Conservation (phyloP, 2,329 filamentous ascomycete genomes). For the Colletotrichum sublineola region DNA sequence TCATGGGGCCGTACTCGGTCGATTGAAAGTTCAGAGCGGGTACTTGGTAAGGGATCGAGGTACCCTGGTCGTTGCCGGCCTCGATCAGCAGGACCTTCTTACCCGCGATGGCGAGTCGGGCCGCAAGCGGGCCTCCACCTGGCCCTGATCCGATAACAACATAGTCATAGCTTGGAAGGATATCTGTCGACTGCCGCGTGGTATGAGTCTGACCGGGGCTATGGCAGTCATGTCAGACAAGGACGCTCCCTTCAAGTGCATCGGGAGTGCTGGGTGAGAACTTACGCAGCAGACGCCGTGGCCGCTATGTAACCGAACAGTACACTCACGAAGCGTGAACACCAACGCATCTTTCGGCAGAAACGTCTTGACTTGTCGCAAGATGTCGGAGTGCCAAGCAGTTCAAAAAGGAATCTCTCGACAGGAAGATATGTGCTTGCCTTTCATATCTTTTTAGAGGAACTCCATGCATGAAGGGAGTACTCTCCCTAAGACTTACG, state of each 20-base stretch:
- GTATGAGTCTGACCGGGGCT: constrained; percentile 27
- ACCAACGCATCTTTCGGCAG: constrained; percentile 33
- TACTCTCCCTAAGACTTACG: neutral
- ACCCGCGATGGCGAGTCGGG: constrained; percentile 67
- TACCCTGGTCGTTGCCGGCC: constrained; percentile 68
- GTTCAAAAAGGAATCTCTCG: neutral
- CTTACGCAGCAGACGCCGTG: constrained; percentile 32
- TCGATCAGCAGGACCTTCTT: constrained; percentile 71
- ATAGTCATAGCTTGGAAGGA: constrained; percentile 62
- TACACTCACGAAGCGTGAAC: constrained; percentile 14
- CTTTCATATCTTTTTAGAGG: neutral
- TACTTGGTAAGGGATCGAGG: constrained; percentile 46
- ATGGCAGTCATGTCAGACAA: neutral
- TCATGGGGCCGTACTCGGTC: constrained; percentile 43
- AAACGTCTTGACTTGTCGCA: neutral
- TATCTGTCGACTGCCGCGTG: constrained; percentile 25
- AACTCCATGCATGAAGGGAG: neutral
- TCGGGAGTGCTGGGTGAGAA: neutral
- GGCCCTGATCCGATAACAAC: constrained; percentile 71
- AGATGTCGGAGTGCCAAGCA: constrained; percentile 7
- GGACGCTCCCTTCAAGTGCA: neutral
- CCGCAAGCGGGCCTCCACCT: constrained; percentile 67
- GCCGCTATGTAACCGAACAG: constrained; percentile 34
- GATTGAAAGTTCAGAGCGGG: constrained; percentile 46
- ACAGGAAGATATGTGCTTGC: neutral